Evolutionary conservation across 2,329 filamentous ascomycete species (phyloP).

Genomic region (Xylaria sp.): DNA sequence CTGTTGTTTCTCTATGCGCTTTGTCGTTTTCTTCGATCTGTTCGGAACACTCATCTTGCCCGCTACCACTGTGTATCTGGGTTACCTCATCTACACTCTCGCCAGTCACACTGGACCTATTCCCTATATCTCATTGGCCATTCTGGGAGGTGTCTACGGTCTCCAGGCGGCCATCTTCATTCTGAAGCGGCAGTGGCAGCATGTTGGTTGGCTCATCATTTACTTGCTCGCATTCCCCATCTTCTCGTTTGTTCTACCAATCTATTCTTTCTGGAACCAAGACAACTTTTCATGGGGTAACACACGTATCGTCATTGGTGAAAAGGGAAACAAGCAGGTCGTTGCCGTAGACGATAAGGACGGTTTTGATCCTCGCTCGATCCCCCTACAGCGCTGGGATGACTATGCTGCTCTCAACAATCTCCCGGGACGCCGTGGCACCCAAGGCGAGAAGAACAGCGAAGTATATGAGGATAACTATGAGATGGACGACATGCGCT

Average conservation of each 20-base stretch:
- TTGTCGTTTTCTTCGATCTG: constrained; percentile 94
- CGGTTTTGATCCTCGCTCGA: constrained; percentile 89
- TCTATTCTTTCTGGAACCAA: constrained; percentile 99
- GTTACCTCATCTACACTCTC: constrained; percentile 84
- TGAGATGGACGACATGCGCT: constrained; percentile 98
- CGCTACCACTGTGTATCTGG: constrained; percentile 86
- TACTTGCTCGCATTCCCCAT: constrained; percentile 96
- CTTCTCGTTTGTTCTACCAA: constrained; percentile 87
- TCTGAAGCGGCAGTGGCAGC: constrained; percentile 96
- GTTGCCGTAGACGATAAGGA: constrained; percentile 82
- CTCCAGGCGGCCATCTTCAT: constrained; percentile 97
- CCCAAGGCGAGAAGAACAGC: constrained; percentile 70
- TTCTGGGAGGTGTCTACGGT: constrained; percentile 92
- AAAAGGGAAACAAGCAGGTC: constrained; percentile 91
- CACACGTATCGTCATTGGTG: constrained; percentile 95
- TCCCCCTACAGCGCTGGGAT: constrained; percentile 96
- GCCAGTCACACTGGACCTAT: constrained; percentile 76
- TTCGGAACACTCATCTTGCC: constrained; percentile 92
- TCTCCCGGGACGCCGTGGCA: constrained; percentile 88
- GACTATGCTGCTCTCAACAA: constrained; percentile 90
- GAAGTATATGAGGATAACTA: constrained; percentile 79
- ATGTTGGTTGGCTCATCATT: constrained; percentile 99
- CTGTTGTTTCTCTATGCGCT: constrained; percentile 98
- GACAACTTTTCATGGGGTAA: constrained; percentile 99
- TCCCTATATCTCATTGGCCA: constrained; percentile 86